Evolutionary conservation across 192 early-diverging fungal species (phyloP).

Genomic region (Coemansia sp.): DNA sequence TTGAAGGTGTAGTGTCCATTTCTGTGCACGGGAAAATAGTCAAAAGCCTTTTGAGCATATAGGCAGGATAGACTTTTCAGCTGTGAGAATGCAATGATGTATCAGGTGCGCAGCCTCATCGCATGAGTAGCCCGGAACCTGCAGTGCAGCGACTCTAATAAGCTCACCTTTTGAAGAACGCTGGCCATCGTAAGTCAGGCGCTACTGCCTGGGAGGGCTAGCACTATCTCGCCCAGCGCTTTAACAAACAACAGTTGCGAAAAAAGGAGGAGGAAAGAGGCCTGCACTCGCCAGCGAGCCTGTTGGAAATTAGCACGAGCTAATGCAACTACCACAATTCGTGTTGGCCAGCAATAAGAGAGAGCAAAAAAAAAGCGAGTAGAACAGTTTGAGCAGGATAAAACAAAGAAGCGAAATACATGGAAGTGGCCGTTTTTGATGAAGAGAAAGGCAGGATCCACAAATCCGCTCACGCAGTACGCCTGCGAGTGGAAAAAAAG

Average conservation of each 20-base stretch:
- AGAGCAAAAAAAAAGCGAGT: background rate
- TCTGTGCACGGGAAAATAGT: background rate
- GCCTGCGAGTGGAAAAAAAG: background rate
- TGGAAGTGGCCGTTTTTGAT: background rate
- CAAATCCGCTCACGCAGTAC: background rate
- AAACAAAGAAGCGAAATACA: background rate
- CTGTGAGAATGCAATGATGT: background rate
- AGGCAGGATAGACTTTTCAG: background rate
- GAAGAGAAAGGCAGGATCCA: background rate
- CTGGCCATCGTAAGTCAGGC: background rate
- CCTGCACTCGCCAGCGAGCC: background rate
- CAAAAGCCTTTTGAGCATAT: background rate
- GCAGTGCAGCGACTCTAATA: background rate
- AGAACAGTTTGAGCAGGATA: background rate
- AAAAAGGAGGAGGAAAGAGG: background rate
- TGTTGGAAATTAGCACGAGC: background rate
- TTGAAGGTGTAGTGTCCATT: background rate
- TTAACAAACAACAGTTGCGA: background rate
- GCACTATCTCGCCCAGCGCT: background rate
- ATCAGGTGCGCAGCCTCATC: background rate
- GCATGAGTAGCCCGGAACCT: background rate
- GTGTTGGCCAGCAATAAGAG: background rate
- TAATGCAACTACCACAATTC: background rate
- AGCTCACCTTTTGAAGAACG: background rate
- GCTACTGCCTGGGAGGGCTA: background rate